Base-by-base conservation (phyloP, 768 basidiomycete genomes). In the Tremella mesenterica region DNA sequence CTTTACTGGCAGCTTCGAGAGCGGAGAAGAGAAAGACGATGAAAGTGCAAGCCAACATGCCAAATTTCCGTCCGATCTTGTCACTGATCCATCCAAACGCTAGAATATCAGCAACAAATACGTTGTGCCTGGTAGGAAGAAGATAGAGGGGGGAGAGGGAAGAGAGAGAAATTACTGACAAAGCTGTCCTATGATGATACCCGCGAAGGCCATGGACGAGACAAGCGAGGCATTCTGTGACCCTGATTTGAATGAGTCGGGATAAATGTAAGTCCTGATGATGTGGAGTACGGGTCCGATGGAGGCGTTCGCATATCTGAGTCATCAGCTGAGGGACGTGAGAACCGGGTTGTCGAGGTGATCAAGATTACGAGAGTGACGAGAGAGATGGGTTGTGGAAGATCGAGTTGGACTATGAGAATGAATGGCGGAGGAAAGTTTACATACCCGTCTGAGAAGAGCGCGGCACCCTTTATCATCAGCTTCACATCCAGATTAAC, bases 101-200 rank as follows among this genome's bases (percentile, higher is more conserved):
- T 44, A 60, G 47, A 10, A 28, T n/a, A n/a, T 47, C 33, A 30
- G 28, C 20, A 33, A 3, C 25, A 16, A 16, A 16, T 25, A 20
- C n/a, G n/a, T 1, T 25, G 12, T 25, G 28, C 23, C 10, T n/a
- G n/a, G 13, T 27, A 3, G 38, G 26, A 10, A 31, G 41, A 20
- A 43, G 41, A n/a, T 20, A 43, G 41, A 20, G 41, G 26, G 18
- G 41, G 26, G 18, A 25, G 18, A 20, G 7, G 18, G 18, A 43
- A 25, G 41, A 20, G 18, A 7, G 9, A 43, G n/a, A n/a, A n/a
- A n/a, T 55, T 54, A 28, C 72, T 86, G 63, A 90, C 69, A 57
- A 31, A 90, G 74, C 86, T 88, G 89, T 30, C 91, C 89, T 9
- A 88, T 78, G n/a, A 93, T 74, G 6, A 84, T 86, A 13, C 90